These are phyloP conservation scores for Aurifilum marmelostoma DNA, from an alignment of 2,329 filamentous ascomycete genomes.

Conservation along the genomic window DNA sequence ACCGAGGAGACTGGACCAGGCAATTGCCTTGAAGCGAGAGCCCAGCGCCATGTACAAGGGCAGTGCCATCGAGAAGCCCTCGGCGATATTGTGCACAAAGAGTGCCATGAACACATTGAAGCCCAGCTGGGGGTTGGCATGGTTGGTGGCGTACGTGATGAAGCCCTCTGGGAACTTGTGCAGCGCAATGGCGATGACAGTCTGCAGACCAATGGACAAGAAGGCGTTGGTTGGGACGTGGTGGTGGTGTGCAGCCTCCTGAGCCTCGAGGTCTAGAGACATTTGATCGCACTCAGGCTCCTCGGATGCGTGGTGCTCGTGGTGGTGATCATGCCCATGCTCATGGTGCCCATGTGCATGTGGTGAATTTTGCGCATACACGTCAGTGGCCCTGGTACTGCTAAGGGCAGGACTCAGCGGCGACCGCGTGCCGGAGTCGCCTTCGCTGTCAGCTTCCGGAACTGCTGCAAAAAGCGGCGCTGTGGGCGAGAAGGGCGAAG, in stretches of 20 bases:
- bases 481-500: slow-evolving; percentile 38
- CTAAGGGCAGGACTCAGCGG: slow-evolving; percentile 17
- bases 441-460: slow-evolving; percentile 31
- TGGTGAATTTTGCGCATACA: slow-evolving; percentile 16
- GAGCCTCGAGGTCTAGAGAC: slow-evolving; percentile 50
- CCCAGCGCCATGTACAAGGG: slow-evolving; percentile 90
- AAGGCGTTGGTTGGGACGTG: slow-evolving; percentile 95
- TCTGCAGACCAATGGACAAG: slow-evolving; percentile 92
- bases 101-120: slow-evolving; percentile 93
- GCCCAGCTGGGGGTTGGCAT: slow-evolving; percentile 86
- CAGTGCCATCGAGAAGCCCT: slow-evolving; percentile 92
- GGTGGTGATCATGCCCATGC: slow-evolving; percentile 22
- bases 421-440: slow-evolving; percentile 23
- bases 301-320: slow-evolving; percentile 17
- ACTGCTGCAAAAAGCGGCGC: slow-evolving; percentile 44
- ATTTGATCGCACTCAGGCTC: slow-evolving; percentile 33
- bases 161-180: slow-evolving; percentile 91
- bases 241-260: slow-evolving; percentile 70
- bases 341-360: slow-evolving; percentile 25
- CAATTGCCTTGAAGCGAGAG: slow-evolving; percentile 78
- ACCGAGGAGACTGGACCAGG: slow-evolving; percentile 81
- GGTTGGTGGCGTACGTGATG: slow-evolving; percentile 95
- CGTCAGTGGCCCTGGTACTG: slow-evolving; percentile 2
- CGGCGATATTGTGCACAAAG: slow-evolving; percentile 97
- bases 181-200: slow-evolving; percentile 89